A percentile compares a stretch with the other conserved stretches of the same genome.
These are phyloP conservation scores for Creolimax fragrantissima DNA, from an alignment of 78 protist genomes.

Conservation along the genomic window DNA sequence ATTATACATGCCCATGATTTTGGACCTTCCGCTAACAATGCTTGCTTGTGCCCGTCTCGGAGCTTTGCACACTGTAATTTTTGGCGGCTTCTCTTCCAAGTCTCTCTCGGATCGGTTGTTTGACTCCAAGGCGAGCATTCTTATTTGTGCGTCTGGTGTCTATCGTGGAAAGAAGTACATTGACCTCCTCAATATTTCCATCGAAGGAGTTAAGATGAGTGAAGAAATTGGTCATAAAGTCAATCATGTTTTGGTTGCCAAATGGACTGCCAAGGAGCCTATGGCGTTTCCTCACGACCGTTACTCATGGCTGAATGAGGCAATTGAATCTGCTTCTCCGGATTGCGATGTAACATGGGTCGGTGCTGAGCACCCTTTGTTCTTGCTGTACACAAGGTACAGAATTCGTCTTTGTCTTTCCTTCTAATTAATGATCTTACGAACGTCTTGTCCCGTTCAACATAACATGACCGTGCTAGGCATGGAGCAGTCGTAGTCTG, in stretches of 20 bases:
- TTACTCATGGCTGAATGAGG: not conserved
- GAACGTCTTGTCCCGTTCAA: too few species aligned
- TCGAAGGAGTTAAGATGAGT: not conserved
- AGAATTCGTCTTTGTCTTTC: too few species aligned
- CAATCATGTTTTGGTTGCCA: not conserved
- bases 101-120: slow-evolving; percentile 32
- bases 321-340: not conserved
- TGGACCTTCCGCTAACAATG: slow-evolving; percentile 10
- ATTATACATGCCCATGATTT: slow-evolving; percentile 39
- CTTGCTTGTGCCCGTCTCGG: slow-evolving; percentile 62
- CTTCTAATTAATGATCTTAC: too few species aligned
- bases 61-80: slow-evolving; percentile 60
- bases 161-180: slow-evolving; percentile 48
- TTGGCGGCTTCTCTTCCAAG: slow-evolving; percentile 48
- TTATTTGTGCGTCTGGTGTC: slow-evolving; percentile 59
- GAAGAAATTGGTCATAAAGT: not conserved
- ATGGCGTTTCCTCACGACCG: not conserved
- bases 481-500: too few species aligned
- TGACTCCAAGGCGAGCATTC: slow-evolving; percentile 30
- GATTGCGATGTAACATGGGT: slow-evolving; percentile 42
- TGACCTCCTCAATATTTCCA: slow-evolving; percentile 8
- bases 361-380: slow-evolving; percentile 84
- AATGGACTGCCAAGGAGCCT: not conserved
- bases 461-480: too few species aligned
- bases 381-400: slow-evolving; percentile 85